Percentiles rank a stretch among this genome's conserved stretches.
Conservation (phyloP, 2,329 filamentous ascomycete species). For the Metarhizium album region DNA sequence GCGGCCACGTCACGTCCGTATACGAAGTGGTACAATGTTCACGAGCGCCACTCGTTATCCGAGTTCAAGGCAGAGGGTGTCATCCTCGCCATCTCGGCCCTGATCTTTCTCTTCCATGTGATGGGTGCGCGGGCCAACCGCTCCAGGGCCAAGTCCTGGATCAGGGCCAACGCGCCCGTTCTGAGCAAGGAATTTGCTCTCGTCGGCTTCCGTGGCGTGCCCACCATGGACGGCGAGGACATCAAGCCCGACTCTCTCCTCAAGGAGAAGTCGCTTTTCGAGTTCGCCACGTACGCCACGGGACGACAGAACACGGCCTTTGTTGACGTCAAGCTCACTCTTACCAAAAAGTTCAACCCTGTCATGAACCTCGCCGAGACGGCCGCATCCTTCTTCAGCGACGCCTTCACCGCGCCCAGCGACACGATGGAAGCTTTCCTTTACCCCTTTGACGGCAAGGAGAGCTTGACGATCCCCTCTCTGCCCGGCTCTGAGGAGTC, state of each 20-base stretch:
- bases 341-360: conserved; percentile 84
- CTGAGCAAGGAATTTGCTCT: conserved; percentile 75
- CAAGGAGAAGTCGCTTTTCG: conserved; percentile 78
- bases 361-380: conserved; percentile 50
- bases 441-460: conserved; percentile 88
- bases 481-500: conserved; percentile 46
- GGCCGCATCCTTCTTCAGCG: conserved; percentile 65
- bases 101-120: conserved; percentile 70
- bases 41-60: conserved; percentile 72
- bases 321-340: conserved; percentile 69
- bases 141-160: conserved; percentile 70
- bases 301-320: conserved; percentile 91
- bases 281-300: conserved; percentile 80
- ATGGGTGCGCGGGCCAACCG: conserved; percentile 74
- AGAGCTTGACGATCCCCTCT: conserved; percentile 63
- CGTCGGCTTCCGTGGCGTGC: conserved; percentile 64
- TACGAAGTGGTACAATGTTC: conserved; percentile 94
- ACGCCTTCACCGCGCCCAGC: conserved; percentile 55
- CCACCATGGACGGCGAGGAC: conserved; percentile 31
- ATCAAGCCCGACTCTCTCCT: conserved; percentile 39
- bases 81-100: conserved; percentile 62
- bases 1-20: conserved; percentile 50
- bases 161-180: conserved; percentile 58
- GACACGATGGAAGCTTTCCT: conserved; percentile 69
- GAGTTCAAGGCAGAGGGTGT: conserved; percentile 86